Conservation (phyloP, 768 basidiomycete species). For the Nidularia pulvinata region DNA sequence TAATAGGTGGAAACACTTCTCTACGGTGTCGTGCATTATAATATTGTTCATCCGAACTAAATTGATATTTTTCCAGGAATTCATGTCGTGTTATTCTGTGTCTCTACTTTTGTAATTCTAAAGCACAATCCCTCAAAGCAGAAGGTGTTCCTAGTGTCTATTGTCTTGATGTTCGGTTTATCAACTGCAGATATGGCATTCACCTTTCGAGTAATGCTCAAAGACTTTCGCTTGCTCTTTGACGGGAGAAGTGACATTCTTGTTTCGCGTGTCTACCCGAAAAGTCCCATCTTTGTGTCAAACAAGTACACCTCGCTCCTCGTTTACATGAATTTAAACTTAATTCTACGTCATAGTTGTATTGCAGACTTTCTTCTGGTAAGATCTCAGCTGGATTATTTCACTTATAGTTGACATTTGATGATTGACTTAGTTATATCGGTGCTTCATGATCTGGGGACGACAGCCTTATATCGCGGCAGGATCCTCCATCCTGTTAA, state of each 20-base stretch:
- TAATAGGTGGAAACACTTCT: constrained; percentile 21
- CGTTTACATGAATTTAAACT: neutral
- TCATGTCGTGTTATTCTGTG: constrained; percentile 22
- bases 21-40: constrained; percentile 14
- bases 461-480: neutral
- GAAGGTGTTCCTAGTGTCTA: neutral
- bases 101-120: constrained; percentile 7
- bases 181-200: neutral
- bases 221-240: neutral
- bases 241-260: neutral
- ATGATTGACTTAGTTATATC: neutral
- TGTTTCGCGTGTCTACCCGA: neutral
- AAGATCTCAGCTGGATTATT: neutral
- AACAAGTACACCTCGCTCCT: neutral
- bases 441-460: neutral
- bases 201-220: neutral
- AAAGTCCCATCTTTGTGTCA: neutral
- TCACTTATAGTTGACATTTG: neutral
- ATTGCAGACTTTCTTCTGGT: neutral
- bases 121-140: neutral
- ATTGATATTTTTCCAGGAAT: constrained; percentile 14
- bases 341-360: neutral
- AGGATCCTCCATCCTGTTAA: neutral
- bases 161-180: neutral
- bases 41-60: neutral